phyloP scores from a whole-genome alignment of 2,329 filamentous ascomycete genomes.

The Westerdykella ornata region DNA sequence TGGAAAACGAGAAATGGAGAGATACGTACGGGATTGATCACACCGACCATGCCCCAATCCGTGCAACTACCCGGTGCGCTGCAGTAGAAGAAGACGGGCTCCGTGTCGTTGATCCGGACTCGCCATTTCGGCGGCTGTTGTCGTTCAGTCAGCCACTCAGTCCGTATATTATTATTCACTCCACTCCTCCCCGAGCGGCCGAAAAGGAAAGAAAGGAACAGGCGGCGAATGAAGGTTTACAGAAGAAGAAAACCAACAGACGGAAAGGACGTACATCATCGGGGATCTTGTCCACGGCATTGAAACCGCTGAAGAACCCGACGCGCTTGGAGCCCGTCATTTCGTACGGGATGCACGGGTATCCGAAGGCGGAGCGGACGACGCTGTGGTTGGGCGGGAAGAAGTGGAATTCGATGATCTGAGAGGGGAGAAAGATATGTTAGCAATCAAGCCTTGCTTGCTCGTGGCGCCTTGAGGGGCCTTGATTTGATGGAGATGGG shows the following conservation, averaged over 20 bases:
- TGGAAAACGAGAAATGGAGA: not conserved
- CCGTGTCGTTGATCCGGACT: constrained; percentile 26
- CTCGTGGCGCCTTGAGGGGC: too few relatives aligned
- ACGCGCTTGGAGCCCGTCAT: constrained; percentile 20
- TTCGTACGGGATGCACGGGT: constrained; percentile 39
- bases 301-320: constrained; percentile 30
- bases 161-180: not conserved
- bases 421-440: not conserved
- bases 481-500: too few relatives aligned
- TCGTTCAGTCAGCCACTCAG: not conserved
- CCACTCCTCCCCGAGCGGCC: not conserved
- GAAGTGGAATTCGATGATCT: constrained; percentile 39
- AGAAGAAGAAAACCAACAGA: not conserved
- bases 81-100: constrained; percentile 37
- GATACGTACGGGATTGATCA: constrained; percentile 58
- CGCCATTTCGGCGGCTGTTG: constrained; percentile 23
- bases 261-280: constrained; percentile 11
- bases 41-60: constrained; percentile 64
- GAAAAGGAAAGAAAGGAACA: not conserved
- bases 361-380: constrained; percentile 36
- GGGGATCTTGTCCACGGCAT: constrained; percentile 20
- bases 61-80: constrained; percentile 59
- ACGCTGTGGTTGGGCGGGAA: constrained; percentile 40
- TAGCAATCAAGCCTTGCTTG: too few relatives aligned
- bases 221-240: not conserved